Base-by-base conservation (phyloP, 2,329 filamentous ascomycete species). In the Pseudocercospora fuligena region DNA sequence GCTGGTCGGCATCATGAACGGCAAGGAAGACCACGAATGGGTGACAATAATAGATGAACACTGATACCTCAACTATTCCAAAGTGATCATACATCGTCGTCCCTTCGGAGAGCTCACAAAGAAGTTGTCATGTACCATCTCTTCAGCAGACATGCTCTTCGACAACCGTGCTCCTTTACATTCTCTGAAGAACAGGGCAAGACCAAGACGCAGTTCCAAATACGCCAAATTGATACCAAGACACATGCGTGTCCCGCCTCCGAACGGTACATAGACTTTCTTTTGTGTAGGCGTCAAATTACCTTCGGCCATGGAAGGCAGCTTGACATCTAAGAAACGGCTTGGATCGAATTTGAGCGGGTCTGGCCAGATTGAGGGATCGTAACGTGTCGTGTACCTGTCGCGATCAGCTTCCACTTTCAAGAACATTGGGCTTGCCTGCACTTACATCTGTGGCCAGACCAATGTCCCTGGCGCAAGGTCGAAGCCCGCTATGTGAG, bases 1-100 rank as follows among this genome's bases (percentile, higher is more conserved):
- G 78, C 68, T 83, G 68, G 76, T 74, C 65, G 79, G 77, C 46
- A 83, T 83, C 70, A 82, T 82, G 81, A 82, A 78, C 72, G 81
- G 81, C 2, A 76, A 74, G 25, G 78, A 80, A 69, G 64, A 72
- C 43, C 79, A 82, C 71, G 77, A 80, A 66, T 83, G 81, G 81
- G 80, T 79, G 16, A 65, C 74, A 66, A 72, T 81, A 14, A 69
- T 83, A 53, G 74, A 80, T 27, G 80, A 82, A 60, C 23, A 16
- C 3, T 66, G 36, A 64, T 19, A 25, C 3, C 21, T 6, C 16
- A 7, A 19, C 16, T 29, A 58, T 25, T 16, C 33, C 54, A 69
- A 60, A 1, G 53, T 67, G 2, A 69, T 68, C 47, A 69, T 27
- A 64, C 67, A 69, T 40, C 47, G 46, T 19, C 67, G 58, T 61